A percentile compares a stretch with the other conserved stretches of the same genome.
Evolutionary conservation across 352 stramenopile species (phyloP).

Genomic region (Phytophthora pluvialis): DNA sequence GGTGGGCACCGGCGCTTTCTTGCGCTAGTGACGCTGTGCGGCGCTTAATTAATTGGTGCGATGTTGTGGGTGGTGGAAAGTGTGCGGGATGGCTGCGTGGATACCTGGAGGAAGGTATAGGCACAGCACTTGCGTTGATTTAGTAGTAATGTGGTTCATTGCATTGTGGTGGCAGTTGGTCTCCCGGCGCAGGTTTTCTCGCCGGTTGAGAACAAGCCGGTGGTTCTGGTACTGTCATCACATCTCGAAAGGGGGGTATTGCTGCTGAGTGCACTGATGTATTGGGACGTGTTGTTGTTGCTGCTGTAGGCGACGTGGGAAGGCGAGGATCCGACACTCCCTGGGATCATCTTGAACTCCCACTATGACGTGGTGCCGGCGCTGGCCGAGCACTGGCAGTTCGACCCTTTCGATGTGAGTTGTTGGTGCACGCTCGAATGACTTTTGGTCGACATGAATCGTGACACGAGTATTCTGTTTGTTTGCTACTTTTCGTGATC

Average conservation of each 20-base stretch:
- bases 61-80: slow-evolving; percentile 23
- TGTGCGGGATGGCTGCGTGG: slow-evolving; percentile 74
- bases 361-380: slow-evolving; percentile 98
- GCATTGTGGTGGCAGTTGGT: slow-evolving; percentile 33
- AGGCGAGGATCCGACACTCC: slow-evolving; percentile 87
- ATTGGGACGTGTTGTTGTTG: neutral
- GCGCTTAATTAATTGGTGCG: neutral
- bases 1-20: slow-evolving; percentile 24
- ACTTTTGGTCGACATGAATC: too few relatives aligned
- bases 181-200: slow-evolving; percentile 59
- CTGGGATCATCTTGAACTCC: slow-evolving; percentile 94
- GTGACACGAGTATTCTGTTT: neutral
- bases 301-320: slow-evolving; percentile 71
- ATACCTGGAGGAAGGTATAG: slow-evolving; percentile 57
- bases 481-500: slow-evolving; percentile 4
- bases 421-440: neutral
- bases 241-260: neutral
- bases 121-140: neutral
- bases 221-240: slow-evolving; percentile 82
- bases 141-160: neutral
- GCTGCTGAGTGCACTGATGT: neutral
- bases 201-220: slow-evolving; percentile 76
- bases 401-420: slow-evolving; percentile 90
- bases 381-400: slow-evolving; percentile 89
- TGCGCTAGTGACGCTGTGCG: neutral